A percentile compares a stretch with the other conserved stretches of the same genome.
Evolutionary conservation across 768 basidiomycete species (phyloP).

Genomic region (Podaxis pistillaris): DNA sequence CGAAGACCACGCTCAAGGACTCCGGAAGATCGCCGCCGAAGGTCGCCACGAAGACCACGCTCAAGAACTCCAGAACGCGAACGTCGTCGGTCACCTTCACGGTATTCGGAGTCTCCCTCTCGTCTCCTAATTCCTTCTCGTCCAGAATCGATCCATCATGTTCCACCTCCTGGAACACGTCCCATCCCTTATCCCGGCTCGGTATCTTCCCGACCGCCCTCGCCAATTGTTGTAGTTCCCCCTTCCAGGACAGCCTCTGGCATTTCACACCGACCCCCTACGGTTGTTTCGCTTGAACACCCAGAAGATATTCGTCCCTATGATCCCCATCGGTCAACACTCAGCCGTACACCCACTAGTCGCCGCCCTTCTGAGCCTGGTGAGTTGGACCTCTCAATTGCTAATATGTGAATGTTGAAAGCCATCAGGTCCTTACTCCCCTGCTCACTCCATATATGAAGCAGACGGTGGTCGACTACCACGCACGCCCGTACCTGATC

Average conservation of each 20-base stretch:
- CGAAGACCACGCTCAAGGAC: neutral
- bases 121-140: slow-evolving; percentile 26
- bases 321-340: slow-evolving; percentile 3
- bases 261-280: slow-evolving; percentile 22
- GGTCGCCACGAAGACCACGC: slow-evolving; percentile 4
- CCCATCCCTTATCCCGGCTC: slow-evolving; percentile 9
- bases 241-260: slow-evolving; percentile 14
- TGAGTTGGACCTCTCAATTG: neutral
- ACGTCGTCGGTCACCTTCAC: neutral
- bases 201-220: slow-evolving; percentile 2
- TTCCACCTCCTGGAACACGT: slow-evolving; percentile 5
- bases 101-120: slow-evolving; percentile 16
- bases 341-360: slow-evolving; percentile 13
- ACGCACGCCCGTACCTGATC: slow-evolving; percentile 1
- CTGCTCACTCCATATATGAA: slow-evolving; percentile 14
- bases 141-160: slow-evolving; percentile 25
- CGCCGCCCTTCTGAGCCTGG: slow-evolving; percentile 1
- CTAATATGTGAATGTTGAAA: neutral
- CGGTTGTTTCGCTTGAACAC: slow-evolving; percentile 21
- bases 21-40: neutral
- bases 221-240: slow-evolving; percentile 23
- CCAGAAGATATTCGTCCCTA: slow-evolving; percentile 15
- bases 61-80: slow-evolving; percentile 8
- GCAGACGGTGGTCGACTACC: slow-evolving; percentile 2
- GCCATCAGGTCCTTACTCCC: slow-evolving; percentile 9